Evolutionary conservation across 225 moss, liverwort and hornwort genomes (phyloP).

Genomic region (Ulota crispa): DNA sequence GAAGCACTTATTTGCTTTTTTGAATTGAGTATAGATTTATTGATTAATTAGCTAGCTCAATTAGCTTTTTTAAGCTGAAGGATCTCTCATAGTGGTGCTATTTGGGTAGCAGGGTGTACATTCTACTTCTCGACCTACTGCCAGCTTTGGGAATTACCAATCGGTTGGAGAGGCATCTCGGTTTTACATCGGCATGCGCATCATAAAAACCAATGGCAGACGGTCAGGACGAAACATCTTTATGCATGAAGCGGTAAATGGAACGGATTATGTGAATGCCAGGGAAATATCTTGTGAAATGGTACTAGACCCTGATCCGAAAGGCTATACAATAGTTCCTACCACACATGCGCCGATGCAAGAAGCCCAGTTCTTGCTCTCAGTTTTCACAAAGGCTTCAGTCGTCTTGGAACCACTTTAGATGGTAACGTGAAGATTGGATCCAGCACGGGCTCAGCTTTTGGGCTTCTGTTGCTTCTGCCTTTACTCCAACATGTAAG

Average conservation of each 20-base stretch:
- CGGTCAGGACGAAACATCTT: constrained; percentile 85
- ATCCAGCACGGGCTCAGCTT: constrained; percentile 27
- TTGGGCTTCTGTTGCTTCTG: constrained; percentile 12
- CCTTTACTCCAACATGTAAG: constrained; percentile 33
- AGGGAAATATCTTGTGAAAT: constrained; percentile 96
- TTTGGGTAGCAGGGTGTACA: constrained; percentile 75
- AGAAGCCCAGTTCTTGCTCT: constrained; percentile 94
- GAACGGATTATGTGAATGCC: constrained; percentile 94
- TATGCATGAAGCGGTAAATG: constrained; percentile 91
- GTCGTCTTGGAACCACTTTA: constrained; percentile 91
- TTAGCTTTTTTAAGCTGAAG: background rate
- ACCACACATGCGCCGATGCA: constrained; percentile 90
- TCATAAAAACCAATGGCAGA: constrained; percentile 85
- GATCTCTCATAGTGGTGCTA: constrained; percentile 10
- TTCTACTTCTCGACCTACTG: constrained; percentile 72
- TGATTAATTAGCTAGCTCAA: background rate
- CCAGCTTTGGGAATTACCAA: constrained; percentile 84
- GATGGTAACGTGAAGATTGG: constrained; percentile 18
- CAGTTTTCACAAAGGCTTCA: constrained; percentile 97
- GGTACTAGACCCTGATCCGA: constrained; percentile 93
- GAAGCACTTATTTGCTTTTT: background rate
- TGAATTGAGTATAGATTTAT: background rate
- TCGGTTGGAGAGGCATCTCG: constrained; percentile 76
- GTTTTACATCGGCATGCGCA: constrained; percentile 95
- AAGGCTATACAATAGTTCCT: constrained; percentile 99